Evolutionary conservation across 306 rosid species (phyloP), one percentile per base, ranked within the genome.

Genomic region (Sophora flavescens): DNA sequence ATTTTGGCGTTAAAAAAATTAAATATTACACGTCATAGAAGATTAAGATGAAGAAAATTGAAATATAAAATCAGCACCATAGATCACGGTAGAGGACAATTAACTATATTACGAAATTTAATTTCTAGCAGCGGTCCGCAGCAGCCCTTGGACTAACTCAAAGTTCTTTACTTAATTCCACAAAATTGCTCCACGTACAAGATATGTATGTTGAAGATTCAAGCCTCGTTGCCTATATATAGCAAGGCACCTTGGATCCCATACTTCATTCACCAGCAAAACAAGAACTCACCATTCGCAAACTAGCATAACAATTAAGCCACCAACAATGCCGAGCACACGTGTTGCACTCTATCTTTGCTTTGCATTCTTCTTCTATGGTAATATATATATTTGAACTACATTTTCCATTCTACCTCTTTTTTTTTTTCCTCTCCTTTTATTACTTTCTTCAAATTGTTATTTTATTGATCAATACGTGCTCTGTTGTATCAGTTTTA

Each of bases 301-400:
- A 18, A 2, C 28, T 4, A 8, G 13, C 16, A 47, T 3, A 13
- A 47, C 52, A 47, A 47, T 4, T 4, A 59, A 52, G 7, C 11
- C 12, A 38, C 28, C 75, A 26, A 38, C 48, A 60, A 70, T 70
- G 69, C 57, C 63, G 74, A 76, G 15, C 10, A 48, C 66, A n/a
- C 77, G 2, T 57, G 36, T 65, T 16, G 47, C 47, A 14, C 59
- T 78, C 26, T 42, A 59, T 39, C 73, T 83, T 53, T 8, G 80
- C 54, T 69, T 81, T 69, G 71, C 81, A 50, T 36, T 89, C 79
- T 22, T 65, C 80, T 84, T 82, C 65, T 80, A 68, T 11, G 90
- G 90, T 85, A 38, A 38, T 6, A 84, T 16, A 38, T 6, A 84
- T 16, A 14, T 62, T 6, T 4, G 30, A 3, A 15, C 8, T 12